Evolutionary conservation across 1,284 basidiomycete species (phyloP), one percentile per base, ranked within the genome.

Genomic region (Puccinia hordei): DNA sequence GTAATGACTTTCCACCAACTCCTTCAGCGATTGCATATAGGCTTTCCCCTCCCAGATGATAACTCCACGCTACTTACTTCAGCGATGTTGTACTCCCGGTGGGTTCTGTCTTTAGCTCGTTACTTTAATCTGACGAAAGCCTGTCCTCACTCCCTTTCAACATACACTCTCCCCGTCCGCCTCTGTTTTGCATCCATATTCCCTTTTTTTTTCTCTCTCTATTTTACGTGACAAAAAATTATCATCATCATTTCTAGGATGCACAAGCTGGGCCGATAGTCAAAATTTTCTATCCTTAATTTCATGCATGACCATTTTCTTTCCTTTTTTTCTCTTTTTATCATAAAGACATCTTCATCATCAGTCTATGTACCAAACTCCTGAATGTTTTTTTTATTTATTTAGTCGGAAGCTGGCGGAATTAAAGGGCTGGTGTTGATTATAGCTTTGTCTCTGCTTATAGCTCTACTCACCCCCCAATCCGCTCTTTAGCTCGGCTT

Each of bases 281-380:
- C 72, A 74, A 59, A 61, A 74, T 74, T 74, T 72, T 55, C 72
- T 61, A 59, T 74, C 72, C 72, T 74, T 59, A 74, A 73, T 73
- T 73, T 59, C 57, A 55, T 74, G 55, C 72, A 74, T 74, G 55
- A 49, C 38, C 35, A 24, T 44, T 74, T 41, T 73, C 10, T 57
- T 30, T 74, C 55, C 30, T 41, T 30, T 61, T 55, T 61, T 59
- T 61, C n/a, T 74, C 35, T 57, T 73, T 57, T 59, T 74, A 59
- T 61, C 72, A 74, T 74, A 35, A 44, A 74, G 72, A 33, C 72
- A 74, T 74, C 57, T 61, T 74, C 72, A 61, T 74, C 72, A 74
- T 74, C 72, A 74, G 19, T 38, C 72, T 74, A n/a, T n/a, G n/a
- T n/a, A 59, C 55, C 35, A 44, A 74, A 17, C 72, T 61, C 72